phyloP scores from a whole-genome alignment of 148 eudicot genomes.

The Cornus controversa region DNA sequence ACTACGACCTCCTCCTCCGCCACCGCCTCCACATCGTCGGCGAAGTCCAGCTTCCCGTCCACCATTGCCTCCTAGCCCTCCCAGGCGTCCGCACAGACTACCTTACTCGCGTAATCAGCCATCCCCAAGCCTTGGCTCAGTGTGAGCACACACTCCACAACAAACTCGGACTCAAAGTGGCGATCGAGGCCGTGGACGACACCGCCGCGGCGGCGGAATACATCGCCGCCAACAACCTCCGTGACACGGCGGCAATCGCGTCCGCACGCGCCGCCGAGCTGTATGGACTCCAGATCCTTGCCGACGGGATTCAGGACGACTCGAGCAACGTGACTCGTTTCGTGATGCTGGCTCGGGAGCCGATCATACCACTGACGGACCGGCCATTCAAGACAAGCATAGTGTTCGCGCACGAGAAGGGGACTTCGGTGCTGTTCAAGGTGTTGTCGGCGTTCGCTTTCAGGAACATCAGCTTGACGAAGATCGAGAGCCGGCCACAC shows the following conservation, averaged over 20 bases:
- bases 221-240: constrained; percentile 55
- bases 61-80: constrained; percentile 76
- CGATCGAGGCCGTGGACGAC: constrained; percentile 85
- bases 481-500: constrained; percentile 96
- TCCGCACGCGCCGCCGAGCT: constrained; percentile 81
- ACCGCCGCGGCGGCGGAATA: constrained; percentile 93
- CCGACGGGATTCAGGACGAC: constrained; percentile 93
- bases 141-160: constrained; percentile 85
- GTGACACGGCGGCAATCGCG: constrained; percentile 88
- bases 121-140: constrained; percentile 85
- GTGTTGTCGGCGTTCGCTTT: constrained; percentile 97
- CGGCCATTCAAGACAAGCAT: constrained; percentile 97
- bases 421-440: constrained; percentile 89
- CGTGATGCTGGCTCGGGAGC: constrained; percentile 92
- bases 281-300: constrained; percentile 72
- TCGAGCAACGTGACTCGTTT: constrained; percentile 85
- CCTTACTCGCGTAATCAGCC: constrained; percentile 70
- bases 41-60: constrained; percentile 84
- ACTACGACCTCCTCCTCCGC: constrained; percentile 63
- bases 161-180: constrained; percentile 60
- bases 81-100: constrained; percentile 76
- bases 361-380: constrained; percentile 83
- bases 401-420: constrained; percentile 88
- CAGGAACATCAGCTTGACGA: constrained; percentile 79
- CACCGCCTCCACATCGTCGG: constrained; percentile 80